A percentile compares a stretch with the other conserved stretches of the same genome.
These are phyloP conservation scores for Paramyrothecium roridum DNA, from an alignment of 2,329 filamentous ascomycete species.

Conservation along the genomic window DNA sequence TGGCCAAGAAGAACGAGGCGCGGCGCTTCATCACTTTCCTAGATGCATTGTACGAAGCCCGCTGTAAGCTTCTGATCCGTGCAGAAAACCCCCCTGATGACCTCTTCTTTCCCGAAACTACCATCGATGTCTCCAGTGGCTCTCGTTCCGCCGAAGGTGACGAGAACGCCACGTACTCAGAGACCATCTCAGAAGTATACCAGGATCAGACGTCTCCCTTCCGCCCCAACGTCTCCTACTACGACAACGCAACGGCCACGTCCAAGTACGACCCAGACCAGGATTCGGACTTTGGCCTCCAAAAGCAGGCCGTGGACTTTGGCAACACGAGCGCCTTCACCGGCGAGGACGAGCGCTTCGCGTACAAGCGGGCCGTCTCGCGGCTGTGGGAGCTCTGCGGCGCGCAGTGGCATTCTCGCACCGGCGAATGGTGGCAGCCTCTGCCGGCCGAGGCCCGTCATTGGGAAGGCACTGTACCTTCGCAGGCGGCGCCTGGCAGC, in stretches of 20 bases:
- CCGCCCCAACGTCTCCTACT: slow-evolving; percentile 72
- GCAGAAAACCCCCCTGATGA: slow-evolving; percentile 68
- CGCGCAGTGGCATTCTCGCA: slow-evolving; percentile 65
- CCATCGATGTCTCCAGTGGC: neutral
- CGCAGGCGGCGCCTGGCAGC: slow-evolving; percentile 13
- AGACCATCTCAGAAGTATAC: slow-evolving; percentile 63
- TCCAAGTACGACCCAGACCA: slow-evolving; percentile 53
- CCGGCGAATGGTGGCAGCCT: slow-evolving; percentile 69
- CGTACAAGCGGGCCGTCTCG: slow-evolving; percentile 73
- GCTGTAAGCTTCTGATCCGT: slow-evolving; percentile 69
- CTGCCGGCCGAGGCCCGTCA: slow-evolving; percentile 59
- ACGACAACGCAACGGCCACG: slow-evolving; percentile 44
- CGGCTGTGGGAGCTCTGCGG: slow-evolving; percentile 83
- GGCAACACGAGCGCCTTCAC: slow-evolving; percentile 66
- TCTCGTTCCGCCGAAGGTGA: slow-evolving; percentile 10
- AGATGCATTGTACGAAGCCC: slow-evolving; percentile 78
- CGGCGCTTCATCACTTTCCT: slow-evolving; percentile 76
- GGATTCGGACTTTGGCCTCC: slow-evolving; percentile 51
- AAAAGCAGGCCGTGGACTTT: slow-evolving; percentile 55
- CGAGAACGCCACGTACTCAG: slow-evolving; percentile 37
- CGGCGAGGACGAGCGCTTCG: slow-evolving; percentile 78
- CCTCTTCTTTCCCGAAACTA: slow-evolving; percentile 71
- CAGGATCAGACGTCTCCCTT: slow-evolving; percentile 76
- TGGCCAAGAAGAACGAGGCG: slow-evolving; percentile 75
- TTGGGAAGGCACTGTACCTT: slow-evolving; percentile 54